Evolutionary conservation across 148 eudicot species (phyloP), one percentile per base, ranked within the genome.

Genomic region (Mesembryanthemum crystallinum): DNA sequence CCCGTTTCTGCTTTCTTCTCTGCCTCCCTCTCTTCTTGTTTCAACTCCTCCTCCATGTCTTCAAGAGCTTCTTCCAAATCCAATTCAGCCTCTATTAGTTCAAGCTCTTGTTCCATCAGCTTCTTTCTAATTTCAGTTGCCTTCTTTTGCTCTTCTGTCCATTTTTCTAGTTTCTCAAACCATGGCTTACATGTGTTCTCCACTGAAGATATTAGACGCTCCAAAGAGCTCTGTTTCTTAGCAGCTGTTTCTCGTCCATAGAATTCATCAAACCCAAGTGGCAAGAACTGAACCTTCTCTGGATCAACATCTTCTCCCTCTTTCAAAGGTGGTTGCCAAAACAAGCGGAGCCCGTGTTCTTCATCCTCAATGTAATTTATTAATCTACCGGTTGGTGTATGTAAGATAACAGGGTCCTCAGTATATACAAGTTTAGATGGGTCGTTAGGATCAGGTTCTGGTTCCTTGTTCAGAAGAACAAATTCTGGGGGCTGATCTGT

Each of bases 321-420:
- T 72, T 82, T 73, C 45, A 80, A 28, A 17, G 83, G 77, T 21
- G 98, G 98, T 75, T 89, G 96, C 98, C 97, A 91, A 84, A 91
- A 93, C 72, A 93, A 81, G 58, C 98, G 87, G 68, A 91, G 58
- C 43, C 98, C 98, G 71, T 93, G 86, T 77, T 93, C 94, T 78
- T 93, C 91, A 64, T 93, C 98, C 25, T 91, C 94, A 25, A 93
- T 72, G 63, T 89, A 91, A 71, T 93, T 86, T 32, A 93, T 93
- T 55, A 93, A 47, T 76, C 85, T 80, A 35, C 98, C 98, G 20
- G 91, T 91, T 77, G 90, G 96, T 59, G 94, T 91, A 75, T 93
- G 98, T 52, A 93, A 78, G 80, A 93, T 91, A 37, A 93, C 82
- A 29, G 96, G 98, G 80, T 93, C 96, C 81, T 91, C 96, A 25